Percentiles rank a stretch among this genome's conserved stretches.
These are phyloP conservation scores for Typha latifolia DNA, from an alignment of 176 grass and related monocot genomes.

Conservation along the genomic window DNA sequence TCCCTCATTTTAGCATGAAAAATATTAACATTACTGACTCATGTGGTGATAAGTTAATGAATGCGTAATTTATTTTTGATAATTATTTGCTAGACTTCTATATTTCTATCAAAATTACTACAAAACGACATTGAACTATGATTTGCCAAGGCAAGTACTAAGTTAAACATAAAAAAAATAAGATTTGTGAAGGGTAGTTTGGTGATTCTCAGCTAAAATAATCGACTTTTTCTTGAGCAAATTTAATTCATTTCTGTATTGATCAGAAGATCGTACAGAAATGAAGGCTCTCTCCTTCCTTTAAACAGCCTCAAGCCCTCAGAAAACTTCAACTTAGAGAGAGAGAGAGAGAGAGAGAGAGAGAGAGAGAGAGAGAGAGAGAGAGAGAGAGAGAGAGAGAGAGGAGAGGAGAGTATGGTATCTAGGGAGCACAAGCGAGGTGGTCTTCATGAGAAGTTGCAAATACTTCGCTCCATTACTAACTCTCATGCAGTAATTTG, in stretches of 20 bases:
- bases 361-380: conserved; percentile 12
- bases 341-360: conserved; percentile 5
- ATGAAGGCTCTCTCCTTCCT: not conserved
- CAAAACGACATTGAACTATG: not conserved
- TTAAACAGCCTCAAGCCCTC: not conserved
- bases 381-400: conserved; percentile 6
- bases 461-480: conserved; percentile 17
- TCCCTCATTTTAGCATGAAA: no score
- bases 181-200: not conserved
- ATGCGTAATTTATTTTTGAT: no score
- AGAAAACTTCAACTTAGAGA: not conserved
- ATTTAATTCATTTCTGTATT: conserved; percentile 1
- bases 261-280: not conserved
- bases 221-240: conserved; percentile 3
- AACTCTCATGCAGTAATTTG: conserved; percentile 25
- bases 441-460: conserved; percentile 21
- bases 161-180: not conserved
- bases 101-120: not conserved
- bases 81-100: no score
- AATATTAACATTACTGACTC: no score
- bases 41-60: no score
- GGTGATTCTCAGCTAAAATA: not conserved
- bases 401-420: conserved; percentile 10
- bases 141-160: not conserved
- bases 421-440: conserved; percentile 18